Base-by-base conservation (phyloP, 768 basidiomycete genomes). In the Collybiopsis confluens region DNA sequence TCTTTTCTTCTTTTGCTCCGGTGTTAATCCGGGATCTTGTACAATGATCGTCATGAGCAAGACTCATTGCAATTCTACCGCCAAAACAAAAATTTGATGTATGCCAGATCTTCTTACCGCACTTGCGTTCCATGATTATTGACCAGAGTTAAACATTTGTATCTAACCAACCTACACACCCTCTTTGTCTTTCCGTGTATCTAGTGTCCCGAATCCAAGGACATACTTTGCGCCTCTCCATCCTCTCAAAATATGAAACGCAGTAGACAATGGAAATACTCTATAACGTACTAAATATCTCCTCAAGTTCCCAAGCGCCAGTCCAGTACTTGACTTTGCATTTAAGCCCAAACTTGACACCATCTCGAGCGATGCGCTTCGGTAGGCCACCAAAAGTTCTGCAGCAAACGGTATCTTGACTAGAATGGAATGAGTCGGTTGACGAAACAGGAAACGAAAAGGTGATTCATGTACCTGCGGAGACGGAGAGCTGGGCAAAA, bases 241-340 rank as follows among this genome's bases (percentile, higher is more conserved):
- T 33, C 30, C 13, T 33, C 13, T 13, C 30, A 13, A 33, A 33
- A 5, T 42, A 42, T 16, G n/a, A 42, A n/a, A 7, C 5, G 23
- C 40, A n/a, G n/a, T 42, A 5, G n/a, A 23, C 40, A 5, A 42
- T 42, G 40, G 23, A 23, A 6, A 42, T 42, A 23, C 15, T 26
- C 11, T 69, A 74, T 18, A 82, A 67, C 24, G 65, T 69, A 37
- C 64, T 65, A 62, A 92, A 89, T 41, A 81, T 77, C 68, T 96
- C 92, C 67, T 98, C 96, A 43, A 94, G 85, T 66, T 98, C 92
- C 96, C 96, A 98, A 41, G 94, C 95, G 35, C 92, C 93, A 6
- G 81, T 81, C 96, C 96, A 98, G 65, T 90, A 88, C 60, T 82
- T 75, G 55, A 94, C 80, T 51, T 83, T 67, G 61, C 86, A 86